Percentiles rank a stretch among this genome's conserved stretches.
Conservation (phyloP, 768 basidiomycete species). For the Termitomyces sp. region DNA sequence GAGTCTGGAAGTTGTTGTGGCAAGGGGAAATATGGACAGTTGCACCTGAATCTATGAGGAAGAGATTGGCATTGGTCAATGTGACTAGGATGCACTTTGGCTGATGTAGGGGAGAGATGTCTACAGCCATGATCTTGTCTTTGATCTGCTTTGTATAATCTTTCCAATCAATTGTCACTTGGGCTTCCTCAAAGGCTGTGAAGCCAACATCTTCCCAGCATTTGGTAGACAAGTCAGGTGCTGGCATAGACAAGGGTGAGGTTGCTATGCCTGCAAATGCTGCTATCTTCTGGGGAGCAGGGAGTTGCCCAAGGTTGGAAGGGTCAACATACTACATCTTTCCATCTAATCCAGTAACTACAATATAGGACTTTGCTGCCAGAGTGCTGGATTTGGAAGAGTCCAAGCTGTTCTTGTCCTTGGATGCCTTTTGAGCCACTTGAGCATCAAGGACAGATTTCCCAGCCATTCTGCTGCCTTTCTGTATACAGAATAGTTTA, state of each 20-base stretch:
- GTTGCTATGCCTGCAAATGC: not conserved
- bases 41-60: conserved; percentile 1
- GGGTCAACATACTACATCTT: not conserved
- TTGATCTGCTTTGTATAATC: not conserved
- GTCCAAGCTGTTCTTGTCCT: not conserved
- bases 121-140: not conserved
- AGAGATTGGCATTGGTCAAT: conserved; percentile 22
- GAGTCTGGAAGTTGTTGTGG: conserved; percentile 18
- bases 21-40: conserved; percentile 18
- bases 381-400: not conserved
- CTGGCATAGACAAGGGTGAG: not conserved
- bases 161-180: not conserved
- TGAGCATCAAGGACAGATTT: conserved; percentile 17
- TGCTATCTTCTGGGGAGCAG: not conserved
- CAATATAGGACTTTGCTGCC: not conserved
- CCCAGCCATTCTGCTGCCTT: conserved; percentile 22
- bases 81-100: not conserved
- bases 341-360: not conserved
- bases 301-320: not conserved
- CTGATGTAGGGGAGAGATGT: not conserved
- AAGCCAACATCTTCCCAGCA: not conserved
- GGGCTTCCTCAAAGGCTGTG: not conserved
- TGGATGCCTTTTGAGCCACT: not conserved
- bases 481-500: conserved; percentile 14
- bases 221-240: not conserved